phyloP scores from a whole-genome alignment of 306 rosid genomes.

The Vigna reflexopilosa region DNA sequence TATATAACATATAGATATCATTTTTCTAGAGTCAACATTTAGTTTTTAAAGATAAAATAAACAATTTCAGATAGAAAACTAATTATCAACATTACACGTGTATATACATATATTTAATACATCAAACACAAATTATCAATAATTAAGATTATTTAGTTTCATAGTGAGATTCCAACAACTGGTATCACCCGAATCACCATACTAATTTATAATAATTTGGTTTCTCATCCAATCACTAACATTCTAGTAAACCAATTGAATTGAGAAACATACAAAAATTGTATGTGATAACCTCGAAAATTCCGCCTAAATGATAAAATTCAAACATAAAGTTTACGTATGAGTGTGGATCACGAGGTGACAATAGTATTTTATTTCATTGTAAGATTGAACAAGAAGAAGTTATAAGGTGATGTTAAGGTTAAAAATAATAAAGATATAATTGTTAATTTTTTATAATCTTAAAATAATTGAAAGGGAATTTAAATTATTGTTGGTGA shows the following conservation, averaged over 20 bases:
- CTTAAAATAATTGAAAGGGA: background rate
- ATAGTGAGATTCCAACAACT: too few relatives aligned
- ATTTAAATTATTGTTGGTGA: background rate
- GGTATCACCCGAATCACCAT: too few relatives aligned
- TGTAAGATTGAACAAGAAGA: too few relatives aligned
- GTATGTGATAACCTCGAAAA: background rate
- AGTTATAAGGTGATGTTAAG: background rate
- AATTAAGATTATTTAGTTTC: too few relatives aligned
- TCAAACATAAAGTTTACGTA: background rate
- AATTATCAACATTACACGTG: too few relatives aligned
- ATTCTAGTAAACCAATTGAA: background rate
- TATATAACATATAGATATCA: background rate
- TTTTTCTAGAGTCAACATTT: too few relatives aligned
- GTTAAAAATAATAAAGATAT: background rate
- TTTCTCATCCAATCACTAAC: background rate
- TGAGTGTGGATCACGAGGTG: background rate
- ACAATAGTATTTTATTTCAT: background rate
- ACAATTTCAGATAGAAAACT: too few relatives aligned
- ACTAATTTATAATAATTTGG: too few relatives aligned
- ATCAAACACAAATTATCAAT: too few relatives aligned
- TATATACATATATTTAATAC: too few relatives aligned
- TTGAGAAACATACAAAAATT: background rate
- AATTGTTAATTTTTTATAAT: background rate
- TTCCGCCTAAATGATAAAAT: background rate
- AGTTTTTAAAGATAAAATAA: too few relatives aligned